A percentile compares a stretch with the other conserved stretches of the same genome.
Conservation (phyloP, 2,329 filamentous ascomycete species). For the Penicillium vulpinum region DNA sequence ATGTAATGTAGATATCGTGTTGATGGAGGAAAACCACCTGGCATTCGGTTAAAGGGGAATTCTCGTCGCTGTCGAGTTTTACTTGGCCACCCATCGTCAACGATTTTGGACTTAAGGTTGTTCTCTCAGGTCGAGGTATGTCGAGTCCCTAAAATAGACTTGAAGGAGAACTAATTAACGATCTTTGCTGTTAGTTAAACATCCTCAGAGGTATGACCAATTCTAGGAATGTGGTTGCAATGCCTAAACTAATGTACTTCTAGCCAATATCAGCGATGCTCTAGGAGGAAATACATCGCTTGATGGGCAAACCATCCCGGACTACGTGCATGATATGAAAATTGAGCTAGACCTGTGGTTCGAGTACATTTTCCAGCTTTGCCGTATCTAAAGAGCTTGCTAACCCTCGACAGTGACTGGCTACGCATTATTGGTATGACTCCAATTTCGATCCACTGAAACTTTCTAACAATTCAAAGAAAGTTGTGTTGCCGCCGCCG, state of each 20-base stretch:
- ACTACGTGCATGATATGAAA: constrained; percentile 47
- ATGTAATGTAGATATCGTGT: constrained; percentile 36
- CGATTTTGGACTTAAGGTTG: constrained; percentile 52
- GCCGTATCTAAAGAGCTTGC: neutral
- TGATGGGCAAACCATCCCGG: constrained; percentile 40
- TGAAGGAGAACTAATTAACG: constrained; percentile 7
- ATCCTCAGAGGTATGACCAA: constrained; percentile 36
- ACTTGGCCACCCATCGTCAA: constrained; percentile 46
- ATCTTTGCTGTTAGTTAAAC: constrained; percentile 39
- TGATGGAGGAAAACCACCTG: constrained; percentile 48
- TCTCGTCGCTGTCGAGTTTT: constrained; percentile 49
- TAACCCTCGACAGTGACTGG: constrained; percentile 34
- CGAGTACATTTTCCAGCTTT: constrained; percentile 28
- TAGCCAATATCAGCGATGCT: constrained; percentile 41
- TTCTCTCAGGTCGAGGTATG: constrained; percentile 53
- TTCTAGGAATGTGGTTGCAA: neutral
- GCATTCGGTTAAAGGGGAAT: constrained; percentile 40
- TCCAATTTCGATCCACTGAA: too few relatives aligned
- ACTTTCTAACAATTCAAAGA: constrained; percentile 18
- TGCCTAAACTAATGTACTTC: constrained; percentile 1
- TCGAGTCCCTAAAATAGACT: neutral
- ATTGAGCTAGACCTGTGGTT: constrained; percentile 55
- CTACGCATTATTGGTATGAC: constrained; percentile 36
- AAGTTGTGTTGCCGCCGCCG: constrained; percentile 27
- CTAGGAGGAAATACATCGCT: constrained; percentile 28